Base-by-base conservation (phyloP, 78 protist species). In the Protostelium mycophagum region DNA sequence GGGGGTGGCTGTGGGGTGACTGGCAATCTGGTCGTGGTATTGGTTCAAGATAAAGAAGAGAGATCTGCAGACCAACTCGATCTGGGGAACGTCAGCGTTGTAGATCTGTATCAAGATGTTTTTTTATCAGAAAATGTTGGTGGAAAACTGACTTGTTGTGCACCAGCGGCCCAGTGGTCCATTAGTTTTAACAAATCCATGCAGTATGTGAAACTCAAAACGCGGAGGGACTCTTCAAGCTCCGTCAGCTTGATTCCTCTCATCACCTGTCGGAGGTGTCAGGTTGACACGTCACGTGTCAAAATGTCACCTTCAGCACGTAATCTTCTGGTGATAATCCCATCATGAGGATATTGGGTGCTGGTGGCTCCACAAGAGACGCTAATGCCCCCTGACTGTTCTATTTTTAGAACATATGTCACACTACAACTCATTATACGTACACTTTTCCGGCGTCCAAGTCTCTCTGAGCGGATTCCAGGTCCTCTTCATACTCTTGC, bases 41-140 rank as follows among this genome's bases (percentile, higher is more conserved):
- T 87, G 34, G 37, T 92, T 92, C 37, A 94, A 28, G 84, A 94
- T 38, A 29, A 91, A 94, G 87, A 91, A 90, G 39, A 87, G 84
- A 84, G 95, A 91, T 36, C 91, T 90, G 29, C 88, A 38, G 84
- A 88, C 85, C 83, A 84, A 34, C 87, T 34, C 63, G 34, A 51
- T 9, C 93, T 38, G n/a, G n/a, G n/a, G 0, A 28, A 0, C 51
- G 25, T 1, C 85, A 93, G 83, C 28, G 38, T 38, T n/a, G n/a
- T n/a, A n/a, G n/a, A n/a, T n/a, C n/a, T n/a, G 73, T 16, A 16
- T 51, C 16, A 16, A 51, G 16, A 51, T 16, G 73, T 51, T 51
- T 51, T 25, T 5, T 25, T 25, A 16, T 5, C 31, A 51, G 73
- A 51, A 16, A 51, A n/a, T n/a, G n/a, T n/a, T n/a, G n/a, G 29